A percentile compares a stretch with the other conserved stretches of the same genome.
These are phyloP conservation scores for Sanguinoderma infundibulare DNA, from an alignment of 1,284 basidiomycete genomes.

Conservation along the genomic window DNA sequence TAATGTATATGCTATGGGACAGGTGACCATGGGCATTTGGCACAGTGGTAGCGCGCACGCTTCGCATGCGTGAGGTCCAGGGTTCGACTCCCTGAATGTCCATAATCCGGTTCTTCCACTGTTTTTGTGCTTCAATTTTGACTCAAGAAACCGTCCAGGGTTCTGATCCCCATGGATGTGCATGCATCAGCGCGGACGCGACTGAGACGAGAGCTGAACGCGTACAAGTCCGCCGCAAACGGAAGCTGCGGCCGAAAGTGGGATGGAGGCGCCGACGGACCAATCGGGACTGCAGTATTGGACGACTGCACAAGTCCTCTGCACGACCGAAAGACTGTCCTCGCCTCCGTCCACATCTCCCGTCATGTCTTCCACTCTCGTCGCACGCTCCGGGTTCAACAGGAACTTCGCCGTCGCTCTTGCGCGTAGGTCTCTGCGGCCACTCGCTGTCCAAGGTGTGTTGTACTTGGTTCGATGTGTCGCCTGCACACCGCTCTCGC, in stretches of 20 bases:
- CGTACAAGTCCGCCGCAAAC: not conserved
- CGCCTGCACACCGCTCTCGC: not conserved
- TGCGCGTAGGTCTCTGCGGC: slow-evolving; percentile 44
- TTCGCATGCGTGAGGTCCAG: slow-evolving; percentile 27
- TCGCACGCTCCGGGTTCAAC: slow-evolving; percentile 54
- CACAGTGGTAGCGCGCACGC: slow-evolving; percentile 27
- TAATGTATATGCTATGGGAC: too few relatives aligned
- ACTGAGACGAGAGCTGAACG: too few relatives aligned
- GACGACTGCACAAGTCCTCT: slow-evolving; percentile 13
- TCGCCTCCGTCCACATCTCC: slow-evolving; percentile 25
- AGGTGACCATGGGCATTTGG: slow-evolving; percentile 24
- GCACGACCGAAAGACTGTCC: not conserved
- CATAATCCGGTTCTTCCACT: not conserved
- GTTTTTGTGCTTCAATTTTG: too few relatives aligned
- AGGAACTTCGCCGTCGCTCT: slow-evolving; percentile 45
- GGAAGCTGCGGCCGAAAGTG: slow-evolving; percentile 24
- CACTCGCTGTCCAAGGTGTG: slow-evolving; percentile 35
- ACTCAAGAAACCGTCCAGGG: too few relatives aligned
- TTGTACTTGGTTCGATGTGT: slow-evolving; percentile 1
- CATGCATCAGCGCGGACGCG: too few relatives aligned
- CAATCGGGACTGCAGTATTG: slow-evolving; percentile 24
- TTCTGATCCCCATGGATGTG: too few relatives aligned
- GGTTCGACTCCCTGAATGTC: slow-evolving; percentile 24
- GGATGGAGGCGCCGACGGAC: slow-evolving; percentile 18
- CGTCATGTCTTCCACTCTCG: slow-evolving; percentile 55